phyloP scores from a whole-genome alignment of 139 green algal genomes.

The Chlamydomonas sphaeroides region DNA sequence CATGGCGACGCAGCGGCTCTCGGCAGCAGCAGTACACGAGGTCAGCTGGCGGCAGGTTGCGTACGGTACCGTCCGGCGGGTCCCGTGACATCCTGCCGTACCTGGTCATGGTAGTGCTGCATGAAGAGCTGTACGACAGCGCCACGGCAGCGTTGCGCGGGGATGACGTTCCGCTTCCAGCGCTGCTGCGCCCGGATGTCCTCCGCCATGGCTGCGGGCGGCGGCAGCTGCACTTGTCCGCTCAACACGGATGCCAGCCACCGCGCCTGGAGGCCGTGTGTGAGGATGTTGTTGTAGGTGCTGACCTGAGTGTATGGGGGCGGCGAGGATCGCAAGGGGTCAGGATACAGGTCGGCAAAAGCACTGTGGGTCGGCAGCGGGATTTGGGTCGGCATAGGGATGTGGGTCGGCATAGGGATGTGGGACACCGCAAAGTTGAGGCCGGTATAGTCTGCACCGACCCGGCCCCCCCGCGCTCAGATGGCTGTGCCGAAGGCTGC shows the following conservation, averaged over 20 bases:
- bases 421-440: too few relatives aligned
- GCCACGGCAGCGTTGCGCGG: slow-evolving; percentile 15
- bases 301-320: neutral
- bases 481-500: neutral
- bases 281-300: slow-evolving; percentile 52
- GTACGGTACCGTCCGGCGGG: too few relatives aligned
- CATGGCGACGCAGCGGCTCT: too few relatives aligned
- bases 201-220: slow-evolving; percentile 11
- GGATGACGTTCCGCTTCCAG: slow-evolving; percentile 37
- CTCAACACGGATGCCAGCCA: slow-evolving; percentile 36
- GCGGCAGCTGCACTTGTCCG: slow-evolving; percentile 8
- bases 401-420: neutral
- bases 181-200: slow-evolving; percentile 42
- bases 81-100: neutral
- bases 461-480: neutral
- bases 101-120: slow-evolving; percentile 40
- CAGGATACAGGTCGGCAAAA: neutral
- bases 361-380: neutral
- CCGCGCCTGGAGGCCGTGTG: slow-evolving; percentile 37
- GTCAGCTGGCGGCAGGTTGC: too few relatives aligned
- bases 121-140: slow-evolving; percentile 47
- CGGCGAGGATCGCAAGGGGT: neutral
- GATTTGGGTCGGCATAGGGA: neutral
- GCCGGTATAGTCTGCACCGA: too few relatives aligned
- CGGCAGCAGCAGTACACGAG: too few relatives aligned